Base-by-base conservation (phyloP, 805 yeast species). In the Yamadazyma olivae region DNA sequence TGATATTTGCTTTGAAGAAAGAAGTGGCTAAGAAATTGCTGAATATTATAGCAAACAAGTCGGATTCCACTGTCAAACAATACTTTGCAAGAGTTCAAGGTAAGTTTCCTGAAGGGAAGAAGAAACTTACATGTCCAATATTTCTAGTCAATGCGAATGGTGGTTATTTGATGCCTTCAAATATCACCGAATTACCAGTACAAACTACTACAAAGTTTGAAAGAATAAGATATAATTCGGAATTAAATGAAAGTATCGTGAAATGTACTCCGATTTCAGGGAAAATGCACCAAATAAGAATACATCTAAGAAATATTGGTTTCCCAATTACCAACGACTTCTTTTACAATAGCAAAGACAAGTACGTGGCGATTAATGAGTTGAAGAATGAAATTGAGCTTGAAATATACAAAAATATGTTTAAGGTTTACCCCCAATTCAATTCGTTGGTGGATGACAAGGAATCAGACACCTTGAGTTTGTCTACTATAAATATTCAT, bases 311-410 rank as follows among this genome's bases (percentile, higher is more conserved):
- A 16, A 69, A 74, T 43, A 32, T 75, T 41, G 97, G 97, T 0
- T 74, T 68, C 52, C 96, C 98, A 0, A 91, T 91, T 30, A 88
- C 85, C 3, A 90, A 91, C 54, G 99, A 91, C 57, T 54, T 51
- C 18, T 47, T 56, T 9, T 68, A 68, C 41, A 54, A 58, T 33
- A n/a, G 27, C n/a, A 7, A 27, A 17, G 13, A 17, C 4, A 38
- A 35, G 8, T 7, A 10, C 9, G 27, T 9, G 6, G 36, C 35
- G 3, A 43, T 51, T 15, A 50, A 52, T 19, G 22, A 13, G 7
- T n/a, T 47, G 6, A 54, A 45, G 22, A 53, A 51, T 27, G 35
- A 40, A 1, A 32, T 59, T 2, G 69, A 61, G 35, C 26, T 36
- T 17, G 42, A 47, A 13, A 22, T 61, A 9, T 62, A 62, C 38